Conservation (phyloP, 345 rosid species). For the Eucalyptus marginata region DNA sequence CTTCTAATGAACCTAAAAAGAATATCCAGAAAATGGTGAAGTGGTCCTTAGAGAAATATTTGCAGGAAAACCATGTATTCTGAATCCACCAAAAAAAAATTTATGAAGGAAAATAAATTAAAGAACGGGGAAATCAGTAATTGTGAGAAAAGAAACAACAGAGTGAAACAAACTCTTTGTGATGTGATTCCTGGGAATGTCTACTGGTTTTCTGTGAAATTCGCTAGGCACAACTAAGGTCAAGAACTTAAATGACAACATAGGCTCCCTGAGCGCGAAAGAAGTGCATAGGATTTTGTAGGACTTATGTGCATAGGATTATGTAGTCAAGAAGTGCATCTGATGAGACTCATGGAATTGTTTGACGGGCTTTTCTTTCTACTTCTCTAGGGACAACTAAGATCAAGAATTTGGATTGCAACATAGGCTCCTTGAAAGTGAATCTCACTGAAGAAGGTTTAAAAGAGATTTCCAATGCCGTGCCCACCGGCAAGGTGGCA, state of each 20-base stretch:
- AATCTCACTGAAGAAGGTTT: slow-evolving; percentile 8
- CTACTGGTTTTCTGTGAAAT: not conserved
- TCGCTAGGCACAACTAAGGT: slow-evolving; percentile 15
- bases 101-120: not conserved
- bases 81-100: not conserved
- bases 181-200: not conserved
- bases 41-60: not conserved
- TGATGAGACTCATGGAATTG: not conserved
- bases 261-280: slow-evolving; percentile 4
- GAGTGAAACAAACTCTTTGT: not conserved
- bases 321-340: not conserved
- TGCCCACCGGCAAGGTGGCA: slow-evolving; percentile 25
- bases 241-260: slow-evolving; percentile 11
- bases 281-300: not conserved
- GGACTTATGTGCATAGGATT: slow-evolving; percentile 5
- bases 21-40: not conserved
- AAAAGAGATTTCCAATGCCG: slow-evolving; percentile 23
- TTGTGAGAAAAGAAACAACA: not conserved
- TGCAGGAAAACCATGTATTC: not conserved
- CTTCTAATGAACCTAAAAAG: not conserved
- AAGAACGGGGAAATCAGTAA: not conserved
- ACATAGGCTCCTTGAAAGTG: slow-evolving; percentile 5
- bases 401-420: slow-evolving; percentile 9
- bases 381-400: slow-evolving; percentile 14
- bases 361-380: not conserved